Percentiles rank a stretch among this genome's conserved stretches.
phyloP scores from a whole-genome alignment of 83 land plant species.

The Picea abies region DNA sequence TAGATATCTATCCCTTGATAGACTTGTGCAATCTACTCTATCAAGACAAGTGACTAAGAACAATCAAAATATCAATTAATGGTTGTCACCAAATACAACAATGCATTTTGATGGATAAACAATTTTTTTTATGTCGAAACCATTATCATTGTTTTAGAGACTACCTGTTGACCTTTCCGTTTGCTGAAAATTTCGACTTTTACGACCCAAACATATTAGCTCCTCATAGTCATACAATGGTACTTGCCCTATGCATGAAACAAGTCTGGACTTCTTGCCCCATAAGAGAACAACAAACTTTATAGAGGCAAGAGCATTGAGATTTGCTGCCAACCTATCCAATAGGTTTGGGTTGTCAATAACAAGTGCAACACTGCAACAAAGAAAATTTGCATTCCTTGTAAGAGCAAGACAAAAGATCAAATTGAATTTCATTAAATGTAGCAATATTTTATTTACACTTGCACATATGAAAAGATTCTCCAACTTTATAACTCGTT shows the following conservation, averaged over 20 bases:
- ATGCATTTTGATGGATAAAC: background rate
- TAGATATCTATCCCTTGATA: no score
- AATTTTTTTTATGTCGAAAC: background rate
- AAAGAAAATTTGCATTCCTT: background rate
- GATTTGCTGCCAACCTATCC: constrained; percentile 15
- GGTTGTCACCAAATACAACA: background rate
- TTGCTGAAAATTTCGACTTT: background rate
- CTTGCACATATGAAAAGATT: no score
- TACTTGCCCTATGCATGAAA: constrained; percentile 10
- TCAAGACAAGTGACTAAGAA: no score
- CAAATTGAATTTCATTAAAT: no score
- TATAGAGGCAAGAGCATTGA: constrained; percentile 2
- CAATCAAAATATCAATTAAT: no score
- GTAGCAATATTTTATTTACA: no score
- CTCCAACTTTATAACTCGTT: no score
- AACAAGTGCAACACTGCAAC: constrained; percentile 28
- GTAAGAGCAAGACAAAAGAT: no score
- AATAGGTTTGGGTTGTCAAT: constrained; percentile 26
- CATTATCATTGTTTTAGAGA: background rate
- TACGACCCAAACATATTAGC: constrained; percentile 16
- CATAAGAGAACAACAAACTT: constrained; percentile 33
- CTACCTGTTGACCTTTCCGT: background rate
- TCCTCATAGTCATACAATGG: constrained; percentile 24
- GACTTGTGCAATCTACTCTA: no score
- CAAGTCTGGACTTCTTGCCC: constrained; percentile 17